Conservation (phyloP, 257 asterid genomes). For the Scutellaria galericulata region DNA sequence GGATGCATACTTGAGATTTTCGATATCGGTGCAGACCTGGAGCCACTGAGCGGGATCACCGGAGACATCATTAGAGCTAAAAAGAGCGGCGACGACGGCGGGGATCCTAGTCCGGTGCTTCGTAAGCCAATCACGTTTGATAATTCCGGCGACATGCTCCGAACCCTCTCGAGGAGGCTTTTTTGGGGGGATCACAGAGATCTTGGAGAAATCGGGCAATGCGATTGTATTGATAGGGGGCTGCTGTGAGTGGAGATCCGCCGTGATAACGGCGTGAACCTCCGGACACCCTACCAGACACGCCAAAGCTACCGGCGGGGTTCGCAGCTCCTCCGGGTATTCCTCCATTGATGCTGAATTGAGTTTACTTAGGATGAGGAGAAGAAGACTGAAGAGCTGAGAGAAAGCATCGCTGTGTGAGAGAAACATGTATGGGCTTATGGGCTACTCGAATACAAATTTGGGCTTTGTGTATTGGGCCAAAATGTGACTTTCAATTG, state of each 20-base stretch:
- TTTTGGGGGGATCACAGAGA: constrained; percentile 62
- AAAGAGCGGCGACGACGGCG: constrained; percentile 82
- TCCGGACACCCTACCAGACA: constrained; percentile 83
- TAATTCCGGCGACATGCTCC: constrained; percentile 58
- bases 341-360: constrained; percentile 68
- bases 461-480: not conserved
- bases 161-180: constrained; percentile 55
- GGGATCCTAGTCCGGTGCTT: constrained; percentile 97
- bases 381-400: constrained; percentile 27
- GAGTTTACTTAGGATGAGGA: constrained; percentile 35
- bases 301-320: constrained; percentile 85
- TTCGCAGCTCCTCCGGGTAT: constrained; percentile 86
- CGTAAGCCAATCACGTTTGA: constrained; percentile 80
- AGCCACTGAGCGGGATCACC: constrained; percentile 98
- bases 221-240: constrained; percentile 93
- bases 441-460: not conserved
- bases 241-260: constrained; percentile 82
- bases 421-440: not conserved
- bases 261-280: constrained; percentile 73
- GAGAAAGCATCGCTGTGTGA: constrained; percentile 15
- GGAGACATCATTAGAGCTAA: constrained; percentile 64
- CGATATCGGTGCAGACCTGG: constrained; percentile 93
- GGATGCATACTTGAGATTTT: constrained; percentile 73
- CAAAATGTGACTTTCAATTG: not conserved
- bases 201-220: constrained; percentile 93